Evolutionary conservation across 352 stramenopile species (phyloP).

Genomic region (Pythium sp.): DNA sequence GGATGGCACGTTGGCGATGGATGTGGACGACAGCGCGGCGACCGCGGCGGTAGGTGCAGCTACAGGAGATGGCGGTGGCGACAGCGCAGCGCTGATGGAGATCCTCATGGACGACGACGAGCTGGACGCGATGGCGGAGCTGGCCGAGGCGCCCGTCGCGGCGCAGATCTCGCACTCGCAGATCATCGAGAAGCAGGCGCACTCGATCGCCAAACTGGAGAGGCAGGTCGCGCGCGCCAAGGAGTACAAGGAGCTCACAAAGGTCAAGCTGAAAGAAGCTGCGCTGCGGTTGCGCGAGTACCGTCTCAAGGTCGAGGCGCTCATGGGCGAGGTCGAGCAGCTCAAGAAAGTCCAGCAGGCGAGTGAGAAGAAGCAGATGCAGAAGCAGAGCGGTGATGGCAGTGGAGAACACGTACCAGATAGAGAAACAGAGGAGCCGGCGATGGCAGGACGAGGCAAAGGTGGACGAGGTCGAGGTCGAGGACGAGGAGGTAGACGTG

Average conservation of each 20-base stretch:
- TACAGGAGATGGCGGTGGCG: too few relatives aligned
- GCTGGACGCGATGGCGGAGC: slow-evolving; percentile 12
- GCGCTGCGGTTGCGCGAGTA: slow-evolving; percentile 58
- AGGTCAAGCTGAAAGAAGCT: slow-evolving; percentile 68
- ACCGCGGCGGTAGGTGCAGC: background rate
- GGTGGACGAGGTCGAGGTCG: slow-evolving; percentile 6
- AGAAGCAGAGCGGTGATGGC: background rate
- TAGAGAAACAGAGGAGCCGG: slow-evolving; percentile 18
- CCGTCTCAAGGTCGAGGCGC: slow-evolving; percentile 48
- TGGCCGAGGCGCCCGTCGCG: slow-evolving; percentile 19
- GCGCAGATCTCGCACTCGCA: slow-evolving; percentile 59
- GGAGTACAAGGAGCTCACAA: slow-evolving; percentile 60
- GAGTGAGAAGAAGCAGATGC: background rate
- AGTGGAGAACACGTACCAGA: background rate
- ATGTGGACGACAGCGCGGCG: background rate
- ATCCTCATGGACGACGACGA: slow-evolving; percentile 17
- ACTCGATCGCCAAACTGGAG: slow-evolving; percentile 50
- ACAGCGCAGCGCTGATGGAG: slow-evolving; percentile 9
- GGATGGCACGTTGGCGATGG: slow-evolving; percentile 11
- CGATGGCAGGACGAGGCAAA: background rate
- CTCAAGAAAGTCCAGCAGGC: slow-evolving; percentile 21
- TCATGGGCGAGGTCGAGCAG: slow-evolving; percentile 28
- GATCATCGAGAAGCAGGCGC: slow-evolving; percentile 67
- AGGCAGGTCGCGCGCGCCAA: slow-evolving; percentile 28
- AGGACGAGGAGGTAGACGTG: slow-evolving; percentile 6